Evolutionary conservation across 768 basidiomycete genomes (phyloP), one percentile per base, ranked within the genome.

Genomic region (Naganishia antarctica): DNA sequence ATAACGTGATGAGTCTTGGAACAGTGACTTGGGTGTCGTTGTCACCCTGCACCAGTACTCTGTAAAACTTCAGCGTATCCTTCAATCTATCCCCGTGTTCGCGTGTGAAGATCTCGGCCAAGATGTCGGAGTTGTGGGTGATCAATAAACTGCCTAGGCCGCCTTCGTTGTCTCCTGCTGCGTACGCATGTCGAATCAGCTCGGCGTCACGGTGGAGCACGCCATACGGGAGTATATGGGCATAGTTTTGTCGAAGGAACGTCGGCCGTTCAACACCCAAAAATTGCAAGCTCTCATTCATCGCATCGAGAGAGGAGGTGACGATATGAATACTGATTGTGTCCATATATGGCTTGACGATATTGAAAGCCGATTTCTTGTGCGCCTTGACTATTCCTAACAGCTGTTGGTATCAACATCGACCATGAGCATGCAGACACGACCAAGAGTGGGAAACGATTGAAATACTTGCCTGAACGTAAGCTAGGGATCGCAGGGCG

Each of bases 1-100:
- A 86, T 65, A 85, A 86, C 49, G 83, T 84, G 46, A 92, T 82
- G 28, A 70, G 64, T 7, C 68, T 67, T 13, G 66, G 37, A 25
- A 66, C 64, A 13, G 71, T 62, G 13, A 73, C 63, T 9, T 47
- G 34, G 60, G 59, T 44, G 47, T 53, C 4, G 51, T 64, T 51
- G 43, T 61, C 15, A 51, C 62, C 29, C 37, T 59, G 49, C 18
- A 62, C 64, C 9, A 44, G 53, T n/a, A 37, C 34, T 26, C 53
- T 15, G 34, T 57, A 57, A 23, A 57, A 57, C 21, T 57, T 41
- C n/a, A 57, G 37, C 37, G 53, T 57, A 40, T 57, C 53, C 59
- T 28, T 66, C 45, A 44, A 69, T 47, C 12, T 66, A n/a, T 31
- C 70, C 37, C 15, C 43, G 16, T 37, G 18, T 40, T 57, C 53